Evolutionary conservation across 371 early-diverging fungal species (phyloP).

Genomic region (Apophysomyces elegans): DNA sequence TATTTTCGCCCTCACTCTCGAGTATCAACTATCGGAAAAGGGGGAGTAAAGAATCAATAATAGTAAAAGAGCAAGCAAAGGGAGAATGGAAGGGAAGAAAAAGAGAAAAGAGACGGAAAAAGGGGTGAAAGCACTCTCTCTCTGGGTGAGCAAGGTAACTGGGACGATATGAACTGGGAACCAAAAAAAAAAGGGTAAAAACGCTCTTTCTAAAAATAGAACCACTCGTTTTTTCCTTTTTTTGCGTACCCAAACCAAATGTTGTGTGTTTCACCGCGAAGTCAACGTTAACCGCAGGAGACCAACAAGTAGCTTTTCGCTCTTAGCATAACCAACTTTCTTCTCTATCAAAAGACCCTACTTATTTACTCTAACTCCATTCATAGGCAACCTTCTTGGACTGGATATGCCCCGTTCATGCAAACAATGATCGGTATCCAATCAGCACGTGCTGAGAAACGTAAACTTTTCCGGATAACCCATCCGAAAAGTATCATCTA

Average conservation of each 20-base stretch:
- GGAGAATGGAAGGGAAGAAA: neutral
- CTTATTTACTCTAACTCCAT: too few species aligned
- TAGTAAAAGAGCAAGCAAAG: neutral
- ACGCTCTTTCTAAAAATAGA: constrained; percentile 4
- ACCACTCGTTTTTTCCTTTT: neutral
- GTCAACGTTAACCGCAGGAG: too few species aligned
- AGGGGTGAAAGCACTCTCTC: neutral
- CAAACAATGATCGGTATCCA: neutral
- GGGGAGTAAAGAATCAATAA: neutral
- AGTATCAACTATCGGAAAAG: neutral
- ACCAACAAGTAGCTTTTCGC: too few species aligned
- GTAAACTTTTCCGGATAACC: neutral
- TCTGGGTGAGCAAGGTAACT: neutral
- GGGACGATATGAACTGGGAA: constrained; percentile 9
- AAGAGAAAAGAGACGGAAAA: constrained; percentile 1
- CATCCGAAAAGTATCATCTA: neutral
- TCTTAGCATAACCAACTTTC: too few species aligned
- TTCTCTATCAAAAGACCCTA: too few species aligned
- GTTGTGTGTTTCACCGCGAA: neutral
- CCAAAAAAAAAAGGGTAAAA: neutral
- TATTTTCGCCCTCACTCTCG: neutral
- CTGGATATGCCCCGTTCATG: neutral
- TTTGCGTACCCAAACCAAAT: neutral
- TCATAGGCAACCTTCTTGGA: too few species aligned
- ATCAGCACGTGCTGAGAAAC: neutral